phyloP scores from a whole-genome alignment of 352 stramenopile genomes.

The Pythium scleroteichum region DNA sequence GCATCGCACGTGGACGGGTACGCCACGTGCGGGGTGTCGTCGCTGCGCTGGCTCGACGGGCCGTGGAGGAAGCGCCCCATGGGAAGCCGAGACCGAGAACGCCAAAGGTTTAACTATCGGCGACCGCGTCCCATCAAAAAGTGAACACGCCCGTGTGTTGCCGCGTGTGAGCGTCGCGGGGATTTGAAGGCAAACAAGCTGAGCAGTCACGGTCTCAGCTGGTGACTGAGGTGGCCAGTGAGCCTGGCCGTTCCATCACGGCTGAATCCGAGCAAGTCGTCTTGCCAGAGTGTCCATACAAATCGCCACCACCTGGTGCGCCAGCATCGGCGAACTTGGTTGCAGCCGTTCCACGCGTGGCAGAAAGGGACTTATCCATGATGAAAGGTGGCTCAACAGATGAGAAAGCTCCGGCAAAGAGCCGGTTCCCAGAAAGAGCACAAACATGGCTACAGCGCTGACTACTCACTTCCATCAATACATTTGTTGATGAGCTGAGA shows the following conservation, averaged over 20 bases:
- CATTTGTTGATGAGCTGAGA: neutral
- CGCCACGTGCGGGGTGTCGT: slow-evolving; percentile 9
- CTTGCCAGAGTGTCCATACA: no score
- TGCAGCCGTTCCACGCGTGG: neutral
- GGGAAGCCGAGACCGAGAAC: neutral
- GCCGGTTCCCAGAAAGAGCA: neutral
- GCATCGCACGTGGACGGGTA: slow-evolving; percentile 9
- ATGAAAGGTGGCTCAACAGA: neutral
- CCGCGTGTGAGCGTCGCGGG: no score
- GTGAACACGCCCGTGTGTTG: no score
- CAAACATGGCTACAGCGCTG: neutral
- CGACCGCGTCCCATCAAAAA: no score
- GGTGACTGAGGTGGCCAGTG: no score
- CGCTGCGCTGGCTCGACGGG: neutral
- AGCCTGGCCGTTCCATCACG: no score
- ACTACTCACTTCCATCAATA: slow-evolving; percentile 1
- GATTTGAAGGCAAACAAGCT: no score
- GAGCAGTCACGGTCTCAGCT: no score
- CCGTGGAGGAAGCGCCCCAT: neutral
- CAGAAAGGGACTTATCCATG: neutral
- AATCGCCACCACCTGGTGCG: neutral
- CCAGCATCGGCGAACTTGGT: neutral
- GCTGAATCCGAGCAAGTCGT: no score
- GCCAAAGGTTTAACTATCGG: no score
- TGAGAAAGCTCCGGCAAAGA: neutral